Percentiles rank a stretch among this genome's conserved stretches.
Conservation (phyloP, 345 rosid species). For the Alliaria petiolata region DNA sequence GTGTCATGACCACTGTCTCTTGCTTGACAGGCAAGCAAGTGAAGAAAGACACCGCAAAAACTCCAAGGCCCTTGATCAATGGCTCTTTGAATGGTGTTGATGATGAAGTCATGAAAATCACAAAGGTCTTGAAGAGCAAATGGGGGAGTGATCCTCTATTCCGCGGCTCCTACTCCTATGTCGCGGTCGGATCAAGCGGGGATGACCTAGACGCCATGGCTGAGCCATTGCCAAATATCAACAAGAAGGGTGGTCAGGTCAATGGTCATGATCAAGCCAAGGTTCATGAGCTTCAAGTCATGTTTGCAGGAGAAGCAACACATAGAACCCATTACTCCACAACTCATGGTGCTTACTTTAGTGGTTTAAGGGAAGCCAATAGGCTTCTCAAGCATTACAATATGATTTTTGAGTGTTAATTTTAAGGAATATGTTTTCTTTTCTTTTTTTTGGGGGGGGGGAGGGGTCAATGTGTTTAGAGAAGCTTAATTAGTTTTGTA, state of each 20-base stretch:
- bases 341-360: constrained; percentile 94
- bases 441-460: neutral
- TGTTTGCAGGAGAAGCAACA: constrained; percentile 98
- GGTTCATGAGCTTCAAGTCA: constrained; percentile 51
- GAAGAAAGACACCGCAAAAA: neutral
- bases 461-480: constrained; percentile 34
- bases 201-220: constrained; percentile 81
- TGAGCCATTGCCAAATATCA: constrained; percentile 67
- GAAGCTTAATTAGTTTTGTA: constrained; percentile 27
- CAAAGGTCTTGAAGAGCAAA: constrained; percentile 64
- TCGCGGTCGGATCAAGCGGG: constrained; percentile 87
- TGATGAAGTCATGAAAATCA: constrained; percentile 38
- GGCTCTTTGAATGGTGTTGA: constrained; percentile 50
- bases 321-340: constrained; percentile 96
- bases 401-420: constrained; percentile 38
- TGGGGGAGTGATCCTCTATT: constrained; percentile 92
- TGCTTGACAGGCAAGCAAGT: constrained; percentile 41
- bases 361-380: constrained; percentile 93
- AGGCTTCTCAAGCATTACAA: constrained; percentile 88
- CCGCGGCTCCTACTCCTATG: constrained; percentile 85
- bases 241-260: constrained; percentile 20
- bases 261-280: constrained; percentile 15
- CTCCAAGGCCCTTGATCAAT: constrained; percentile 28
- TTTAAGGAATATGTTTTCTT: constrained; percentile 25
- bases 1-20: constrained; percentile 58